Conservation (phyloP, 345 rosid species). For the Melaleuca alternifolia region DNA sequence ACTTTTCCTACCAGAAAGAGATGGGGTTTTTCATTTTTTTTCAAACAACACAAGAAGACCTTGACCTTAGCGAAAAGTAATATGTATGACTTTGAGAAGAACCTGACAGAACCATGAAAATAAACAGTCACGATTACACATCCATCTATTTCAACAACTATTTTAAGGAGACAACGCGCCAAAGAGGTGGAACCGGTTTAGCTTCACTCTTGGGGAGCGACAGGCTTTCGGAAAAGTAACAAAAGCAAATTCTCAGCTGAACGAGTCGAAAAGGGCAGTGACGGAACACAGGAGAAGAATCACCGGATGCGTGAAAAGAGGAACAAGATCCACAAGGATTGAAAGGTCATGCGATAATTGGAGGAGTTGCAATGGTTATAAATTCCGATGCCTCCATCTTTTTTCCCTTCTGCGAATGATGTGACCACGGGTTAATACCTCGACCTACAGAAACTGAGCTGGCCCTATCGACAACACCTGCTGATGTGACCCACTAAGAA, state of each 20-base stretch:
- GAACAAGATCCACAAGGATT: not conserved
- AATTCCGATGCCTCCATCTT: not conserved
- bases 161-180: not conserved
- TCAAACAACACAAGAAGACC: not conserved
- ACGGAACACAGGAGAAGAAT: not conserved
- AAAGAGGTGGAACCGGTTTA: not conserved
- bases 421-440: constrained; percentile 45
- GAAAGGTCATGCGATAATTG: not conserved
- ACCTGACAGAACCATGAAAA: not conserved
- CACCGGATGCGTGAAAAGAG: not conserved
- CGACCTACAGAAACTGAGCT: constrained; percentile 23
- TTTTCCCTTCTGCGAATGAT: not conserved
- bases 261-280: not conserved
- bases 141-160: not conserved
- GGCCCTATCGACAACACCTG: constrained; percentile 35
- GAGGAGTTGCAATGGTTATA: not conserved
- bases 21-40: not conserved
- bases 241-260: not conserved
- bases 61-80: not conserved
- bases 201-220: not conserved
- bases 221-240: not conserved
- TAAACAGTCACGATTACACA: not conserved
- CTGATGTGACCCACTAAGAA: constrained; percentile 97
- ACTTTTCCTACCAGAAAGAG: not conserved
- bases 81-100: not conserved